Evolutionary conservation across 2,329 filamentous ascomycete species (phyloP), one percentile per base, ranked within the genome.

Genomic region (Neofusicoccum sp.): DNA sequence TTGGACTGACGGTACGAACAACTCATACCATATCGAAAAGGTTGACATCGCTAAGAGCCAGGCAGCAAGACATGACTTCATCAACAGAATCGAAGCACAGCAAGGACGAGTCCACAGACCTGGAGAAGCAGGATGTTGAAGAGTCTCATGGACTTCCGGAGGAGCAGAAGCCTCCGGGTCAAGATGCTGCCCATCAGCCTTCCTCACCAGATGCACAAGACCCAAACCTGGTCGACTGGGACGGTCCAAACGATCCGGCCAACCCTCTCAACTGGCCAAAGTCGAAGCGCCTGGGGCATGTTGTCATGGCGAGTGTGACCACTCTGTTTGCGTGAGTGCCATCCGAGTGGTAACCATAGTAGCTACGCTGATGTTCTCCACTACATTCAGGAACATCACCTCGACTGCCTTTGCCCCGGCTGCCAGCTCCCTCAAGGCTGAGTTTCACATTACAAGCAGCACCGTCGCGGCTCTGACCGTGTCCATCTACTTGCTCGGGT

Each of bases 241-340:
- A 65, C 44, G 61, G 63, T 4, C 60, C 61, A 4, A 51, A 63
- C 31, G 65, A 67, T 49, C 48, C 59, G 7, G n/a, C 54, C 36
- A 71, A 73, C 57, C 71, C 71, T 9, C 60, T 33, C 43, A 73
- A 72, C 63, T 73, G 71, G 71, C 54, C 66, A 58, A 20, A 59
- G 41, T 63, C 60, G 36, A 69, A 65, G 54, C 62, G 64, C 26
- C 62, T 64, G 65, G 64, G 54, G n/a, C 68, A 70, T 62, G 64
- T 72, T n/a, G 56, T 68, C 61, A 51, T 71, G 30, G 63, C 65
- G 20, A 20, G 49, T 40, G 2, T 36, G 11, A 33, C 31, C 12
- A n/a, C 33, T 7, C 40, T 41, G 24, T 34, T 60, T 9, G 31
- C 48, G 45, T 48, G 28, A 48, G 45, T 34, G 2, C 0, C 14